Conservation (phyloP, 164 flowering plant genomes). For the Berberis vulgaris region DNA sequence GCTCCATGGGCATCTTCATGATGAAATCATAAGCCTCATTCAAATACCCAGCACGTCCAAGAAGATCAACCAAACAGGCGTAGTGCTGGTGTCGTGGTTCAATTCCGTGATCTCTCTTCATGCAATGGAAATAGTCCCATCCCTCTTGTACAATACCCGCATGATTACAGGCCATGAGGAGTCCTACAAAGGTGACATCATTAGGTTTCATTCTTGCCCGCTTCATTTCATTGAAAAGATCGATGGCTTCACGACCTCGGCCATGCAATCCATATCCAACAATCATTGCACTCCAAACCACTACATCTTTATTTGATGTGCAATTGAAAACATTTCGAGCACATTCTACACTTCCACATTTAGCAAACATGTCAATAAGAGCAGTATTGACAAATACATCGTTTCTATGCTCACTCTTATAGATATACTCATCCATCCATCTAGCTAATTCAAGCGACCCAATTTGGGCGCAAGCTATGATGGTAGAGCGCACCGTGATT, state of each 20-base stretch:
- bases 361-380: conserved; percentile 38
- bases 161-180: conserved; percentile 28
- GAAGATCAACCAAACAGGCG: conserved; percentile 28
- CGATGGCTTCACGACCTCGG: conserved; percentile 23
- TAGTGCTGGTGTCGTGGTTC: conserved; percentile 33
- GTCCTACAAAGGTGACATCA: conserved; percentile 27
- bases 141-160: conserved; percentile 26
- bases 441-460: conserved; percentile 25
- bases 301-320: conserved; percentile 22
- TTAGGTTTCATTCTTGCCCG: conserved; percentile 21
- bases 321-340: conserved; percentile 21
- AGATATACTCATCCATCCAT: conserved; percentile 23
- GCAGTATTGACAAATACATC: conserved; percentile 32
- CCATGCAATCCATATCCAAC: conserved; percentile 30
- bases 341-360: conserved; percentile 27
- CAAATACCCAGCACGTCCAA: conserved; percentile 25
- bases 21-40: conserved; percentile 24
- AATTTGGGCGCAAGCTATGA: conserved; percentile 26
- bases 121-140: conserved; percentile 23
- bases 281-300: conserved; percentile 31
- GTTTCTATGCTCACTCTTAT: conserved; percentile 11
- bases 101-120: conserved; percentile 21
- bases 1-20: conserved; percentile 24
- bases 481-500: conserved; percentile 19
- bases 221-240: conserved; percentile 22